Percentiles rank a stretch among this genome's conserved stretches.
These are phyloP conservation scores for Ceratobasidium sp. DNA, from an alignment of 1,284 basidiomycete species.

Conservation along the genomic window DNA sequence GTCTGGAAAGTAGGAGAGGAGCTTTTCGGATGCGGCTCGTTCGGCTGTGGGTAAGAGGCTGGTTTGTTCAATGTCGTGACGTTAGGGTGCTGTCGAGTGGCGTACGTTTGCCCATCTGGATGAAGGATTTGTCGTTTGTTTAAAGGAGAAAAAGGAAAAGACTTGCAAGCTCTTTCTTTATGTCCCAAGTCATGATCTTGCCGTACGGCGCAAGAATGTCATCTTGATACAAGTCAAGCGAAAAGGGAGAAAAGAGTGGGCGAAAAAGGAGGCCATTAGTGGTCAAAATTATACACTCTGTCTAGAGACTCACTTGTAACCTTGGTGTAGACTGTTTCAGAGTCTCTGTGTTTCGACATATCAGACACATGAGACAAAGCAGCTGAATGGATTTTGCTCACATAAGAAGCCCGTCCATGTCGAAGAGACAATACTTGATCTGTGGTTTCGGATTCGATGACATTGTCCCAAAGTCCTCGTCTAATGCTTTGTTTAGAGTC, in stretches of 20 bases:
- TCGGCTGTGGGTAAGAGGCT: constrained; percentile 61
- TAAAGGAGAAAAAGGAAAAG: neutral
- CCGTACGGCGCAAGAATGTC: constrained; percentile 78
- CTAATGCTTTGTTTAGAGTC: neutral
- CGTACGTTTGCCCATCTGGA: constrained; percentile 82
- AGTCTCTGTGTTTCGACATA: constrained; percentile 62
- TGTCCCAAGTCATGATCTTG: constrained; percentile 83
- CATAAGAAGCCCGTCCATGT: constrained; percentile 75
- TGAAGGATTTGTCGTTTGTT: neutral
- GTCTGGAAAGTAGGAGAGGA: constrained; percentile 79
- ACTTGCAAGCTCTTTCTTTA: constrained; percentile 70
- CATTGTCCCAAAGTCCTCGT: neutral
- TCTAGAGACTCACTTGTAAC: constrained; percentile 71
- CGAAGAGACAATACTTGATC: constrained; percentile 64
- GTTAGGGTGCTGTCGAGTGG: neutral
- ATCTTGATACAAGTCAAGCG: constrained; percentile 59
- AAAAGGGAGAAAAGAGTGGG: neutral
- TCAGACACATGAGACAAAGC: too few relatives aligned
- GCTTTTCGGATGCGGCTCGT: constrained; percentile 69
- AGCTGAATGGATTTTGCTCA: constrained; percentile 2
- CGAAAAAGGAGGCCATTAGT: neutral
- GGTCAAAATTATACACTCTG: constrained; percentile 25
- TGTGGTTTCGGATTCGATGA: neutral
- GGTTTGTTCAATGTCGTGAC: neutral
- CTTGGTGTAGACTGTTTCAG: constrained; percentile 77